Percentiles rank a stretch among this genome's conserved stretches.
Conservation (phyloP, 2,329 filamentous ascomycete species). For the Cytospora leucostoma region DNA sequence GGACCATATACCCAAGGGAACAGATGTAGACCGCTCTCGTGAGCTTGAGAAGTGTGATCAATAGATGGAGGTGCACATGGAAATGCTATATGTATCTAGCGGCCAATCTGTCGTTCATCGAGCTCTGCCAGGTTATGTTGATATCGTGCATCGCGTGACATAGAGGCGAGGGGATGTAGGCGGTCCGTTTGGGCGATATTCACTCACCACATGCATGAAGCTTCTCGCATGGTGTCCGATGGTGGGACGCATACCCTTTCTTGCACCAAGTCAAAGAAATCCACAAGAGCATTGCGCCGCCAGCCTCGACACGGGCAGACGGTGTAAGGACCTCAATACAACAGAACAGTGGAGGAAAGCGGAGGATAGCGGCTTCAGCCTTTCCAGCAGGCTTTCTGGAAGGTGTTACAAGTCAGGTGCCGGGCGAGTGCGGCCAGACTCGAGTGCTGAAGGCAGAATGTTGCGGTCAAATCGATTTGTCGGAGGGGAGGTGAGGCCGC, state of each 20-base stretch:
- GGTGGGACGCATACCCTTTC: neutral
- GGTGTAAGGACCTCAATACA: constrained; percentile 11
- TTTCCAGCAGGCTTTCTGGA: constrained; percentile 11
- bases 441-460: constrained; percentile 13
- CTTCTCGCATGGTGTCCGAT: neutral
- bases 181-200: neutral
- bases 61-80: constrained; percentile 13
- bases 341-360: neutral
- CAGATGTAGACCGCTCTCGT: constrained; percentile 21
- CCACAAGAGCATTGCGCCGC: neutral
- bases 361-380: constrained; percentile 17
- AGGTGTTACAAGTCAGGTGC: constrained; percentile 20
- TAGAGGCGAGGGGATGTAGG: neutral
- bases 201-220: constrained; percentile 9
- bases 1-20: constrained; percentile 4
- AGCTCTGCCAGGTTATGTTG: neutral
- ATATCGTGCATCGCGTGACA: neutral
- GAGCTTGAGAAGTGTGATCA: constrained; percentile 7
- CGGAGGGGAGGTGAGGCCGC: constrained; percentile 11
- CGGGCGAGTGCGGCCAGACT: constrained; percentile 19
- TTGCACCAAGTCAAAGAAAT: neutral
- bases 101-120: neutral
- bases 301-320: neutral
- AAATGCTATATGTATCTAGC: neutral
- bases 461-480: constrained; percentile 15